Conservation (phyloP, 306 rosid genomes). For the Casuarina glauca region DNA sequence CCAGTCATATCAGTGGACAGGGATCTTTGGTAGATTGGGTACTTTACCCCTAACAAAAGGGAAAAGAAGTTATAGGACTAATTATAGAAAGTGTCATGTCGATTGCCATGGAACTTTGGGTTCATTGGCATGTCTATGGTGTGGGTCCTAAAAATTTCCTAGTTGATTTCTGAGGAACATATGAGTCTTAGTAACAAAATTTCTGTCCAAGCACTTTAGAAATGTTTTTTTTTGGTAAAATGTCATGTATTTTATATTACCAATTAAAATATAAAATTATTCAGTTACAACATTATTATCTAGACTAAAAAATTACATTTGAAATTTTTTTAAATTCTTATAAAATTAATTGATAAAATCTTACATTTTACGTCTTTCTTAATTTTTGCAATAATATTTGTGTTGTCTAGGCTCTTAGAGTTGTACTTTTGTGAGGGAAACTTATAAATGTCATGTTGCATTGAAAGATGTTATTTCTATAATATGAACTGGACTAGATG, state of each 20-base stretch:
- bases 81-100: not conserved
- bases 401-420: not conserved
- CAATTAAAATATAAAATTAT: too few species aligned
- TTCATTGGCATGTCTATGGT: not conserved
- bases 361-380: too few species aligned
- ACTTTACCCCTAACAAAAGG: not conserved
- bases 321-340: too few species aligned
- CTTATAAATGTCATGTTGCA: not conserved
- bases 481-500: not conserved
- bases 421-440: not conserved
- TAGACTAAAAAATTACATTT: too few species aligned
- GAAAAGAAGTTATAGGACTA: not conserved
- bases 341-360: too few species aligned
- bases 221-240: not conserved
- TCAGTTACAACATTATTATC: too few species aligned
- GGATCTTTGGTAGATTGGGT: not conserved
- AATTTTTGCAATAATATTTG: too few species aligned
- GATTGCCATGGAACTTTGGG: not conserved
- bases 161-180: not conserved
- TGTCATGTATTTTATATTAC: too few species aligned
- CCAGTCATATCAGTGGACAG: not conserved
- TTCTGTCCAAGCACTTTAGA: not conserved
- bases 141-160: not conserved
- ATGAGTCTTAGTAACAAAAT: not conserved
- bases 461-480: not conserved